Evolutionary conservation across 2,329 filamentous ascomycete genomes (phyloP).

Genomic region (Apiospora sp.): DNA sequence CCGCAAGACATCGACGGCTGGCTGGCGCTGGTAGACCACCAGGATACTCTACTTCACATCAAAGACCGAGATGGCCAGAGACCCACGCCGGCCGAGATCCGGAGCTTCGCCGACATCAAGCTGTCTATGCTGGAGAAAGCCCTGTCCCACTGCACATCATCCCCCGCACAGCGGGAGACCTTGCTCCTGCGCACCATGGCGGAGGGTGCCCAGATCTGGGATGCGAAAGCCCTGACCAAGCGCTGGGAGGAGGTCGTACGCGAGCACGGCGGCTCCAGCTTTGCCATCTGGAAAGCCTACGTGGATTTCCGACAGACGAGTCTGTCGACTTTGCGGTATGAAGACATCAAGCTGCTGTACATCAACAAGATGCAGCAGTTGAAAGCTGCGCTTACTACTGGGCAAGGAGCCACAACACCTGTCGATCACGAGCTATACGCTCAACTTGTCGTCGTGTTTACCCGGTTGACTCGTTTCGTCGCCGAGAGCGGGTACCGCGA

Average conservation of each 20-base stretch:
- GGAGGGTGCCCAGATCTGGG: slow-evolving; percentile 80
- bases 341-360: slow-evolving; percentile 68
- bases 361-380: slow-evolving; percentile 61
- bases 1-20: slow-evolving; percentile 76
- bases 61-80: slow-evolving; percentile 53
- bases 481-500: slow-evolving; percentile 82
- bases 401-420: slow-evolving; percentile 27
- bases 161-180: slow-evolving; percentile 58
- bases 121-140: slow-evolving; percentile 83
- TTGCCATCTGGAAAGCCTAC: slow-evolving; percentile 76
- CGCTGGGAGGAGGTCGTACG: slow-evolving; percentile 72
- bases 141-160: slow-evolving; percentile 59
- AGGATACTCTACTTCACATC: slow-evolving; percentile 70
- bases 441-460: slow-evolving; percentile 73
- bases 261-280: slow-evolving; percentile 62
- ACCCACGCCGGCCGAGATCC: slow-evolving; percentile 67
- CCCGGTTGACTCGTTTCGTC: slow-evolving; percentile 77
- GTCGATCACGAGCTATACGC: slow-evolving; percentile 37
- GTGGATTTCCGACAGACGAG: slow-evolving; percentile 77
- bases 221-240: slow-evolving; percentile 62
- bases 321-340: slow-evolving; percentile 72
- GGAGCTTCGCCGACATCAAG: slow-evolving; percentile 80
- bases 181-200: slow-evolving; percentile 75
- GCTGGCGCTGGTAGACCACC: slow-evolving; percentile 81
- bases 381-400: neutral